Percentiles rank a stretch among this genome's conserved stretches.
Conservation (phyloP, 305 asterid species). For the Withania somnifera region DNA sequence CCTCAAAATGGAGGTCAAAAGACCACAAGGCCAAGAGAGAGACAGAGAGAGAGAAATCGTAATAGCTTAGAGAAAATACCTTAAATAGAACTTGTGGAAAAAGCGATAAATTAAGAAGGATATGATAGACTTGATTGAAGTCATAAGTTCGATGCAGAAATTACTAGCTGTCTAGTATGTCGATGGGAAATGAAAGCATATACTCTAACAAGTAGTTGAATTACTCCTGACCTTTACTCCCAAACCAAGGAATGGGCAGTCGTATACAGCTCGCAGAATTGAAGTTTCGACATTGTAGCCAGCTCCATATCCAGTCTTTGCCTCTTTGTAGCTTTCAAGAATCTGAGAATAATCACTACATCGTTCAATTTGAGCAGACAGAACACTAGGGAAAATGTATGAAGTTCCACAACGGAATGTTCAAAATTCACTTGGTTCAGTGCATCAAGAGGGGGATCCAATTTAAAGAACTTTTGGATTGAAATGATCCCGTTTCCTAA, state of each 20-base stretch:
- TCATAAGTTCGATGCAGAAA: background rate
- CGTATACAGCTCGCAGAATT: conserved; percentile 57
- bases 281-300: conserved; percentile 60
- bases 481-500: background rate
- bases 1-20: conserved; percentile 12
- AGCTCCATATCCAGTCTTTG: conserved; percentile 83
- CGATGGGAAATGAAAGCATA: background rate
- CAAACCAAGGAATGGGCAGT: conserved; percentile 75
- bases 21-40: conserved; percentile 1
- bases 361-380: background rate
- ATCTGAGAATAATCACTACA: conserved; percentile 46
- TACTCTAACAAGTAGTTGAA: background rate
- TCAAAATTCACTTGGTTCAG: background rate
- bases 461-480: background rate
- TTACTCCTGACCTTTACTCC: conserved; percentile 44
- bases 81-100: background rate
- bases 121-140: background rate
- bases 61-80: too few relatives aligned
- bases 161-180: background rate
- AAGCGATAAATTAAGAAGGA: background rate
- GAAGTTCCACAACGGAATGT: background rate
- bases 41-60: background rate
- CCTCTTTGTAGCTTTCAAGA: conserved; percentile 46
- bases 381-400: background rate
- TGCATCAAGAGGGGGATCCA: background rate